phyloP scores from a whole-genome alignment of 2,329 filamentous ascomycete genomes.

The Aspergillus sp. region DNA sequence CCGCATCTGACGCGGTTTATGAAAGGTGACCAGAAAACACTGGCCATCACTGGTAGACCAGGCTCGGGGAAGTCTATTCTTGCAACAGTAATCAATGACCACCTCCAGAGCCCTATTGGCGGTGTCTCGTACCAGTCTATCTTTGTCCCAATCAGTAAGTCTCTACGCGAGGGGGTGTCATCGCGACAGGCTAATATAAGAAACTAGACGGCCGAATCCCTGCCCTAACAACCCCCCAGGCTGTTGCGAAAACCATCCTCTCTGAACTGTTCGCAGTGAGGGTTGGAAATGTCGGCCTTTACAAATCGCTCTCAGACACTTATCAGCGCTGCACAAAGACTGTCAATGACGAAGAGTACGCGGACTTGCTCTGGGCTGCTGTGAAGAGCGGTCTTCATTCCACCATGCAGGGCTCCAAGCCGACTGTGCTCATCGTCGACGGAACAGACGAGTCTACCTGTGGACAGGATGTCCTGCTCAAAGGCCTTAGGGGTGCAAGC shows the following conservation, averaged over 20 bases:
- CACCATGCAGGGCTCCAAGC: constrained; percentile 28
- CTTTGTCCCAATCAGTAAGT: constrained; percentile 38
- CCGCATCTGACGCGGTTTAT: constrained; percentile 50
- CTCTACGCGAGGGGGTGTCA: too few relatives aligned
- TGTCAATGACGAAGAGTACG: constrained; percentile 29
- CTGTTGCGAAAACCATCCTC: constrained; percentile 37
- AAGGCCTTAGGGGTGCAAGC: constrained; percentile 25
- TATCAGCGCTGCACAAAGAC: constrained; percentile 26
- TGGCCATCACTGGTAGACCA: constrained; percentile 46
- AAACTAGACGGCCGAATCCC: constrained; percentile 31
- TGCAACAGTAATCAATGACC: constrained; percentile 40
- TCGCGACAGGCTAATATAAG: neutral
- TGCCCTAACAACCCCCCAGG: constrained; percentile 28
- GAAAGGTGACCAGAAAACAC: constrained; percentile 43
- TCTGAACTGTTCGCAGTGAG: constrained; percentile 37
- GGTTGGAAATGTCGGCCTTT: constrained; percentile 39
- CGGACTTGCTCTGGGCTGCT: constrained; percentile 35
- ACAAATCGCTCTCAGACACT: constrained; percentile 33
- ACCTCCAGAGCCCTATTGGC: constrained; percentile 38
- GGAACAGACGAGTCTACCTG: constrained; percentile 37
- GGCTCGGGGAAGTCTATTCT: constrained; percentile 41
- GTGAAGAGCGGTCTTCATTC: constrained; percentile 29
- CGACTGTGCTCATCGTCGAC: constrained; percentile 39
- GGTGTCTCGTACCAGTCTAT: constrained; percentile 35
- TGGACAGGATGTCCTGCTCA: constrained; percentile 28